phyloP scores from a whole-genome alignment of 164 flowering plant species.

The Warburgia ugandensis region DNA sequence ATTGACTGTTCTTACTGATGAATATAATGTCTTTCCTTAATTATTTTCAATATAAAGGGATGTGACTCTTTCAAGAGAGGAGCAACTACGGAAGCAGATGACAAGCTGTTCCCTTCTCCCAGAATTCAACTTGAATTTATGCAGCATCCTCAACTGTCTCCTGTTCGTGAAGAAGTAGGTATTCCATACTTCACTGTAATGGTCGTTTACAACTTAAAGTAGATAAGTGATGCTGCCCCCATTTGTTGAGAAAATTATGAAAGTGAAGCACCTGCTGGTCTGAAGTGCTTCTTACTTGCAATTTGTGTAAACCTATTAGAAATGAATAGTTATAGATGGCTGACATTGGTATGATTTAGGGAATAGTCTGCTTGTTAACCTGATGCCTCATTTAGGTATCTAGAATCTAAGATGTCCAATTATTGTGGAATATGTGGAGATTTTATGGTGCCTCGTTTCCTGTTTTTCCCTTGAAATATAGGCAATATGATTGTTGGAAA shows the following conservation, averaged over 20 bases:
- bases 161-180: constrained; percentile 63
- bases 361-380: too few relatives aligned
- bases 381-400: too few relatives aligned
- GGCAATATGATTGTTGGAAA: too few relatives aligned
- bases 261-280: too few relatives aligned
- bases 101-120: constrained; percentile 12
- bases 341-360: too few relatives aligned
- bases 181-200: not conserved
- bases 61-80: constrained; percentile 11
- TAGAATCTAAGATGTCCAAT: too few relatives aligned
- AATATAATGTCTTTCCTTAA: not conserved
- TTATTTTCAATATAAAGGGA: constrained; percentile 10
- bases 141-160: constrained; percentile 29
- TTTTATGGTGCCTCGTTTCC: too few relatives aligned
- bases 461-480: too few relatives aligned
- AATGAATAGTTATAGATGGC: too few relatives aligned
- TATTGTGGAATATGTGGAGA: too few relatives aligned
- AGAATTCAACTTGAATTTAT: constrained; percentile 12
- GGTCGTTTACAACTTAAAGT: not conserved
- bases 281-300: too few relatives aligned
- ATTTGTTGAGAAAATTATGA: not conserved
- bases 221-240: not conserved
- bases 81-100: constrained; percentile 15
- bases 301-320: too few relatives aligned
- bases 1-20: not conserved